Evolutionary conservation across 208 protist genomes (phyloP), one percentile per base, ranked within the genome.

Genomic region (Leishmania gerbilli): DNA sequence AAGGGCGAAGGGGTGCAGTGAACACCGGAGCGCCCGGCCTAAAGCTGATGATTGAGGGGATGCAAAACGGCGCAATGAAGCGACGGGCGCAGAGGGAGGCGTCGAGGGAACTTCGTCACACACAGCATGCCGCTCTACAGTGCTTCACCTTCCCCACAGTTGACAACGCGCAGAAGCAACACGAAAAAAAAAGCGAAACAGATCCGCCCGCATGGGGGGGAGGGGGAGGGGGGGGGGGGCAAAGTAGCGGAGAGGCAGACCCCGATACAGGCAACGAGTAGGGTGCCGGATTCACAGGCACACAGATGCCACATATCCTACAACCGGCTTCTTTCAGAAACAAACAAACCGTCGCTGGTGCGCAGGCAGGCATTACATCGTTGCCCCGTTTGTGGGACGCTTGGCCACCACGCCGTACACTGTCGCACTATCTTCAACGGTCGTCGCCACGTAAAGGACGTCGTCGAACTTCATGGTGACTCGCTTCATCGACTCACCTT

Each of bases 381-480:
- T 71, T 1, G 79, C 81, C 34, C 86, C 78, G 34, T 74, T 75
- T 3, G 81, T 75, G 58, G 86, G 77, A 17, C 90, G 88, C 80
- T 94, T 95, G 3, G 93, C 88, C 24, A 96, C 79, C 21, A 97
- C 89, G 40, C 92, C 92, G 84, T 92, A 92, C n/a, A 83, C 64
- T 6, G 31, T 72, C 27, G 85, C 88, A 9, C 87, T 84, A 0
- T 88, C 80, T 24, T 88, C 78, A 21, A 86, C 82, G 1, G 91
- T 92, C 5, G 92, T 96, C 47, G 91, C 91, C n/a, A 96, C 86
- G 67, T 97, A 98, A 9, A 90, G 78, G 31, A 93, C 91, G 71
- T 95, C 90, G 17, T 91, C 91, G 79, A 97, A 90, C 31, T 79
- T 89, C 91, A 97, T 95, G 34, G 90, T 95, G 21, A 96, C 77